Base-by-base conservation (phyloP, 805 yeast genomes). In the Grigorovia yakushimaensis region DNA sequence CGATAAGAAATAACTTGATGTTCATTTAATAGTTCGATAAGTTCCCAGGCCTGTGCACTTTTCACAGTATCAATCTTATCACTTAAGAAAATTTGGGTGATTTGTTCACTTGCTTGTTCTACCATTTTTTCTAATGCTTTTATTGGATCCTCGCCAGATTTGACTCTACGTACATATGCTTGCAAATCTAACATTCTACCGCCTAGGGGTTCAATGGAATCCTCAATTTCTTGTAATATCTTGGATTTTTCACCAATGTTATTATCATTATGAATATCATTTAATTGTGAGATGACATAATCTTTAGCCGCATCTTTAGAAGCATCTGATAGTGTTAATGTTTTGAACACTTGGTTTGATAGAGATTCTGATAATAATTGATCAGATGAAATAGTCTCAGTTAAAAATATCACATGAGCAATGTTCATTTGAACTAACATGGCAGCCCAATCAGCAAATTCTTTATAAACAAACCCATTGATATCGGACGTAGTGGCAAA, bases 171-270 rank as follows among this genome's bases (percentile, higher is more conserved):
- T 1, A 84, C 84, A 66, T 87, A 88, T 24, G 91, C 82, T 65
- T 93, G 96, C 45, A 93, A 71, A 63, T 93, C 98, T 41, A 88
- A 73, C 89, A 91, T 84, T 52, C 98, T 79, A 39, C 98, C 98
- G 19, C 98, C 98, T 23, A 93, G 67, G 11, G 95, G 94, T 23
- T 70, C 78, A 33, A 89, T 67, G 30, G 81, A 74, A 5, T 68
- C 65, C 21, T 78, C 81, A 21, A 88, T 70, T 9, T 71, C 73
- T 35, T 49, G 36, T 4, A 43, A 21, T 1, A 44, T 30, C 13
- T n/a, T 33, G 19, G 45, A 48, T 24, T 58, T 51, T 35, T 58
- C 61, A 10, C 59, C 57, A 8, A 59, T 64, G 15, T 53, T 52
- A 33, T 59, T 51, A n/a, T 61, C 56, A 23, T 61, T 66, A 21